Evolutionary conservation across 805 yeast genomes (phyloP), one percentile per base, ranked within the genome.

Genomic region (Millerozyma acaciae): DNA sequence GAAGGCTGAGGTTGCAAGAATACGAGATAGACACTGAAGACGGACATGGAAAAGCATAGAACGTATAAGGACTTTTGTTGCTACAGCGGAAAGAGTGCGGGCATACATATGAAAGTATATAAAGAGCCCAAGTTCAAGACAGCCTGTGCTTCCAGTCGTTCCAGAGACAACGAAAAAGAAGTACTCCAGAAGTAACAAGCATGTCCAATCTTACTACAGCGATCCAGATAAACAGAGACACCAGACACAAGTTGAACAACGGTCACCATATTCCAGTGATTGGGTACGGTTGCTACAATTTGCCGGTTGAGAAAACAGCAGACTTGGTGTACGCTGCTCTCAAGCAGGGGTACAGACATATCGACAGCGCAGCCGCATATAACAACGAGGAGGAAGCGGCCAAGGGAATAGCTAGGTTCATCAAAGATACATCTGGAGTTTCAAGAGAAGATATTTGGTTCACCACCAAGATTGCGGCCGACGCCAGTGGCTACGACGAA

Each of bases 301-400:
- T 76, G 3, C 65, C 76, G 4, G 38, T 48, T 1, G 43, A 45
- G 1, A 58, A 59, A 6, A 64, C 80, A 1, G 38, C 54, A 3
- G 57, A 63, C 0, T 48, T 76, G 17, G 80, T 78, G 0, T 65
- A 70, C 43, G 51, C 65, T 19, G 93, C 89, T 1, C 65, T 84
- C 38, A 56, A 65, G 20, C 60, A 53, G 9, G 94, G 94, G 0
- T 84, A 81, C 53, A 71, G 93, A 44, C 90, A 80, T 48, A 61
- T 84, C 38, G 93, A 85, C 50, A 64, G 80, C 13, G 95, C 95
- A 5, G 76, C 70, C 7, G 55, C 56, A n/a, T 85, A 85, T 60
- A 60, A 62, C 8, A 84, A 84, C 57, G 86, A 83, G 51, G 43
- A 43, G 10, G 82, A 78, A 42, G 76, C 76, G 4, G 78, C 77